These are phyloP conservation scores for Wickerhamiella bombiphila DNA, from an alignment of 805 yeast genomes.

Conservation along the genomic window DNA sequence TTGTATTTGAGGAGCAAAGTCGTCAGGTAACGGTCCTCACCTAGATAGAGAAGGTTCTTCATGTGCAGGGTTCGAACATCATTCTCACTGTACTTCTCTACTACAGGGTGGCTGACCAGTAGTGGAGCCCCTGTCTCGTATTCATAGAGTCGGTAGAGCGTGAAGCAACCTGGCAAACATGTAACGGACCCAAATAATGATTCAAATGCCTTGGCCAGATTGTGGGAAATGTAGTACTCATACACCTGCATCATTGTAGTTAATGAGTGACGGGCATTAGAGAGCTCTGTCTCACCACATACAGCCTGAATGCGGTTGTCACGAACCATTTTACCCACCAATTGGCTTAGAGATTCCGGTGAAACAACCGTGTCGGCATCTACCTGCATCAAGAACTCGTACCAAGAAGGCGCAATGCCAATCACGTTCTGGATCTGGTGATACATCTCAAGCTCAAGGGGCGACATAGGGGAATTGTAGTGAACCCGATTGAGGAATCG, in stretches of 20 bases:
- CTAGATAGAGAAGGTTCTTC: conserved; percentile 45
- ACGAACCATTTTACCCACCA: conserved; percentile 41
- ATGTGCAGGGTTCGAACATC: conserved; percentile 43
- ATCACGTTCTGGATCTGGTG: conserved; percentile 41
- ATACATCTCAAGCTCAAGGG: conserved; percentile 40
- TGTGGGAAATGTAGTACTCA: conserved; percentile 50
- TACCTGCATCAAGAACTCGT: conserved; percentile 41
- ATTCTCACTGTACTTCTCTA: conserved; percentile 40
- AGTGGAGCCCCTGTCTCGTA: conserved; percentile 44
- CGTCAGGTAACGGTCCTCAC: conserved; percentile 47
- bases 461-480: conserved; percentile 46
- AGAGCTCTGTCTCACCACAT: conserved; percentile 47
- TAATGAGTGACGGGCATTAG: conserved; percentile 37
- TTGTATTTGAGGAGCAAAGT: conserved; percentile 42
- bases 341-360: conserved; percentile 39
- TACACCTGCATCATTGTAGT: conserved; percentile 49
- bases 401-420: conserved; percentile 43
- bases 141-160: conserved; percentile 40
- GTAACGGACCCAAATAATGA: conserved; percentile 49
- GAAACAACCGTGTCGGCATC: conserved; percentile 51
- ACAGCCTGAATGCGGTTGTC: conserved; percentile 43
- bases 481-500: conserved; percentile 46
- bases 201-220: conserved; percentile 49
- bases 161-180: conserved; percentile 53
- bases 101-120: conserved; percentile 45